Evolutionary conservation across 768 basidiomycete species (phyloP), one percentile per base, ranked within the genome.

Genomic region (Leccinum longicurvipes): DNA sequence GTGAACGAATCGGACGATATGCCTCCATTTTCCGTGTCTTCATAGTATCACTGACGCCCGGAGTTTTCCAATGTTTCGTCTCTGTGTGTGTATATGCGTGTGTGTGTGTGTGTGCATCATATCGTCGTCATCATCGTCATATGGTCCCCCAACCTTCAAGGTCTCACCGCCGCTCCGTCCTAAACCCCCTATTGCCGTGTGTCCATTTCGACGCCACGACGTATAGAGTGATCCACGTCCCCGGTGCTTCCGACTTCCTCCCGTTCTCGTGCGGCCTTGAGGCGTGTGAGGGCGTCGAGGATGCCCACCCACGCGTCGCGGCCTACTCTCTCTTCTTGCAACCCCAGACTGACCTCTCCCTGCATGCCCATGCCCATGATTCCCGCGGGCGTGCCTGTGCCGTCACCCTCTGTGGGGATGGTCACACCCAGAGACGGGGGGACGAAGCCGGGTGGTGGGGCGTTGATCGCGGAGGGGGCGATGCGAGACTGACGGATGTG

Each of bases 401-500:
- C 60, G 6, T 55, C 36, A 39, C 36, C n/a, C 10, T 39, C 60
- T 11, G 76, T 63, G 46, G 90, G 87, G 51, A 89, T 77, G 4
- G 87, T 87, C 12, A 91, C 88, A 6, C 90, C 90, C 15, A 90
- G 82, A 7, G 88, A 85, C 4, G 89, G 85, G 6, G 89, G 90
- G 10, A 91, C 74, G 66, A 90, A 89, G 25, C 82, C 83, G 0
- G 78, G 80, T 6, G 84, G 80, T 31, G 89, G 89, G 1, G 90
- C 89, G 48, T 86, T 87, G 63, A 93, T 90, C n/a, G 89, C 85
- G n/a, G 89, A 88, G 9, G 90, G 89, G 41, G 90, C 87, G 65
- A 92, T 89, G 60, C 89, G 84, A 10, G 89, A 87, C 63, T 87
- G 83, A 11, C 89, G 80, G 56, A 93, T 87, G 62, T 91, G 89